These are phyloP conservation scores for Penicillium sp. DNA, from an alignment of 2,329 filamentous ascomycete species.

Conservation along the genomic window DNA sequence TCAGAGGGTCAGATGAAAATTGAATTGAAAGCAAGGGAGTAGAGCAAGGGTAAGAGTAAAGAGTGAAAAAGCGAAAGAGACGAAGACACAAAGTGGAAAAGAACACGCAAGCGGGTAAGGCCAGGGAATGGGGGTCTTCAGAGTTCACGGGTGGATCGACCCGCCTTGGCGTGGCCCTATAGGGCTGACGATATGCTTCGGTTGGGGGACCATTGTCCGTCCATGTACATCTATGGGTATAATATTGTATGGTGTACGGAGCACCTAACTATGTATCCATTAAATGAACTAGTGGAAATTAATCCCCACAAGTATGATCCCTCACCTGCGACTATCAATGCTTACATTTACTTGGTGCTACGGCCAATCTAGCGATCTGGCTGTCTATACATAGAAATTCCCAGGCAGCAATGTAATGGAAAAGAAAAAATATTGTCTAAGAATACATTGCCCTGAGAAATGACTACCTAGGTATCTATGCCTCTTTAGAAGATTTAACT, in stretches of 20 bases:
- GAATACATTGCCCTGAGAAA: neutral
- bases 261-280: neutral
- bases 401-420: neutral
- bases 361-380: neutral
- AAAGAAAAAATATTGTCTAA: neutral
- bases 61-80: neutral
- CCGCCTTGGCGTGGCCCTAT: constrained; percentile 18
- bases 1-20: neutral
- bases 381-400: neutral
- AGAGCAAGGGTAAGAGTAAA: neutral
- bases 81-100: neutral
- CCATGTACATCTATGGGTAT: neutral
- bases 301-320: neutral
- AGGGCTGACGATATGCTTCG: constrained; percentile 18
- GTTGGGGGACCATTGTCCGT: too few relatives aligned
- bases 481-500: constrained; percentile 10
- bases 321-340: neutral
- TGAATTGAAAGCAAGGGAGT: neutral
- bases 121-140: neutral
- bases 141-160: neutral
- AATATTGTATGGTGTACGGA: neutral
- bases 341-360: neutral
- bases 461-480: constrained; percentile 2
- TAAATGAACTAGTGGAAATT: neutral
- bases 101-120: constrained; percentile 2